Conservation (phyloP, 805 yeast species). For the Diddensiella santjacobensis region DNA sequence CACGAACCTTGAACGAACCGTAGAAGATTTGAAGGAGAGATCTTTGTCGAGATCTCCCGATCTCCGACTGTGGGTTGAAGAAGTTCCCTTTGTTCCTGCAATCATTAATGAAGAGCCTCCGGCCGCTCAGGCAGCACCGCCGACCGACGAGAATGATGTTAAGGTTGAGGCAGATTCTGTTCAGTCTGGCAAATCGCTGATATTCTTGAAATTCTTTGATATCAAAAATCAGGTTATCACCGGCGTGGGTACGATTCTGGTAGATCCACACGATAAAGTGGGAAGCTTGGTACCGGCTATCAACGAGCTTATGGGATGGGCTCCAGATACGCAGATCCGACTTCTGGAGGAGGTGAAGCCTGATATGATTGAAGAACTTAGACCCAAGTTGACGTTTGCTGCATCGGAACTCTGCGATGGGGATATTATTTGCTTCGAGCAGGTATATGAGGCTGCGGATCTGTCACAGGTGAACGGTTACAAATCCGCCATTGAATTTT, state of each 20-base stretch:
- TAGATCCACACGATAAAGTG: slow-evolving; percentile 46
- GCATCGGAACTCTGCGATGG: slow-evolving; percentile 35
- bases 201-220: slow-evolving; percentile 63
- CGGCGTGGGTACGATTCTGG: slow-evolving; percentile 62
- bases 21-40: slow-evolving; percentile 50
- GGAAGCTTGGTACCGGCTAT: slow-evolving; percentile 30
- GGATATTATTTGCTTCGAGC: slow-evolving; percentile 36
- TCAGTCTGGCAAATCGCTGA: slow-evolving; percentile 8
- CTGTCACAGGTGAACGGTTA: slow-evolving; percentile 16
- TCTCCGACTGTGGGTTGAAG: slow-evolving; percentile 60
- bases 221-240: slow-evolving; percentile 46
- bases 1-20: slow-evolving; percentile 20
- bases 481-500: slow-evolving; percentile 26
- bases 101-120: slow-evolving; percentile 12
- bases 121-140: neutral
- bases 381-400: slow-evolving; percentile 26
- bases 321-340: slow-evolving; percentile 23
- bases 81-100: slow-evolving; percentile 6
- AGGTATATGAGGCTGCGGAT: slow-evolving; percentile 22
- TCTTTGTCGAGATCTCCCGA: slow-evolving; percentile 44
- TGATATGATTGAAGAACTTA: slow-evolving; percentile 31
- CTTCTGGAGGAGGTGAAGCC: slow-evolving; percentile 36
- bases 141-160: neutral
- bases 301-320: slow-evolving; percentile 29
- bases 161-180: slow-evolving; percentile 4